Base-by-base conservation (phyloP, 371 early-diverging fungal genomes). In the Smittium mucronatum region DNA sequence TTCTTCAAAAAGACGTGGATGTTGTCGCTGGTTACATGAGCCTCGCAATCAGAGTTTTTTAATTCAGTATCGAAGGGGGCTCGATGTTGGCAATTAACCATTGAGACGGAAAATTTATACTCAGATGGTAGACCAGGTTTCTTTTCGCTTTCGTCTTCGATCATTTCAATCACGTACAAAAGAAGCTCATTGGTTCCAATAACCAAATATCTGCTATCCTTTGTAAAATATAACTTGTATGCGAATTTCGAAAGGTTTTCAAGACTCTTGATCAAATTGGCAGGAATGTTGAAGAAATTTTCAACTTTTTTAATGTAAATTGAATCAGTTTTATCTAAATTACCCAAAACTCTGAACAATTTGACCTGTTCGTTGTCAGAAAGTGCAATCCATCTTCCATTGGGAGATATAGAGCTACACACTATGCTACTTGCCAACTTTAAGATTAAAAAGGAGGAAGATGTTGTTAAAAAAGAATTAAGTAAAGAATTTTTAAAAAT, bases 371-470 rank as follows among this genome's bases (percentile, higher is more conserved):
- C 86, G 28, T 88, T 84, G 73, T 93, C 92, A 30, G 93, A 85
- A 2, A 88, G 88, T 1, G 89, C 91, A 70, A 96, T 85, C 88
- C 92, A 91, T 17, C 81, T 74, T 2, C 92, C 95, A 75, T 93
- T 85, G 69, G 86, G 82, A 25, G 97, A 93, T 25, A 96, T 81
- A 0, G 89, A 85, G 70, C 87, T 83, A 34, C 89, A 82, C 2
- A 85, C 84, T 47, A 78, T 68, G 35, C 67, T 71, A 11, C 74
- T 74, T 65, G 64, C 64, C 34, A 70, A n/a, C n/a, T n/a, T n/a
- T n/a, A n/a, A n/a, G n/a, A n/a, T n/a, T n/a, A n/a, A n/a, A n/a
- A n/a, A n/a, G n/a, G n/a, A n/a, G n/a, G n/a, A n/a, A n/a, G n/a
- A n/a, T n/a, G n/a, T n/a, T n/a, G n/a, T n/a, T n/a, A n/a, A n/a